Conservation (phyloP, 2,329 filamentous ascomycete species). For the Aspergillus ochraceoroseus region DNA sequence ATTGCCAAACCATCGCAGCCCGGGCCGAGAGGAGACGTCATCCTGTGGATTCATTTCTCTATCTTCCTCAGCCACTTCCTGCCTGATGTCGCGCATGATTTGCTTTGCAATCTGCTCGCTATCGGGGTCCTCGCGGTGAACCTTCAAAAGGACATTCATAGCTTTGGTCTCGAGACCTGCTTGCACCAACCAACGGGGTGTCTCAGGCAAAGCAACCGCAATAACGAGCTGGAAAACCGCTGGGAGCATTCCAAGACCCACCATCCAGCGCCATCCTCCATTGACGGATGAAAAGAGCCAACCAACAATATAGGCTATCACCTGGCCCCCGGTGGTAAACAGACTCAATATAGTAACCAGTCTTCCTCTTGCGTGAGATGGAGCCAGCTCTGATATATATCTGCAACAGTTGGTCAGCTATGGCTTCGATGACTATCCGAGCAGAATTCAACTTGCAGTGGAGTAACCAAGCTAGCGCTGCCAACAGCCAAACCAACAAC, state of each 20-base stretch:
- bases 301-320: constrained; percentile 79
- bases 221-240: constrained; percentile 66
- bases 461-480: constrained; percentile 67
- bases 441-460: constrained; percentile 49
- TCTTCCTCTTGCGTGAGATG: constrained; percentile 67
- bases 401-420: no score
- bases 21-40: constrained; percentile 19
- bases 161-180: constrained; percentile 60
- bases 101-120: constrained; percentile 50
- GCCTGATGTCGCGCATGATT: constrained; percentile 65
- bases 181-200: constrained; percentile 79
- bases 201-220: constrained; percentile 74
- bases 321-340: constrained; percentile 82
- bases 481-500: constrained; percentile 48
- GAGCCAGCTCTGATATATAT: constrained; percentile 82
- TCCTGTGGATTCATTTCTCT: constrained; percentile 38
- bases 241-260: constrained; percentile 75
- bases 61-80: constrained; percentile 67
- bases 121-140: constrained; percentile 53
- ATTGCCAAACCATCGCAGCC: constrained; percentile 26
- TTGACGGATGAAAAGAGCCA: constrained; percentile 62
- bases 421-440: no score
- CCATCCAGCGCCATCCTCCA: constrained; percentile 84
- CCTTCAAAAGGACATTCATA: constrained; percentile 58
- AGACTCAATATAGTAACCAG: constrained; percentile 77